Conservation (phyloP, 768 basidiomycete species). For the Gelatoporia subvermispora region DNA sequence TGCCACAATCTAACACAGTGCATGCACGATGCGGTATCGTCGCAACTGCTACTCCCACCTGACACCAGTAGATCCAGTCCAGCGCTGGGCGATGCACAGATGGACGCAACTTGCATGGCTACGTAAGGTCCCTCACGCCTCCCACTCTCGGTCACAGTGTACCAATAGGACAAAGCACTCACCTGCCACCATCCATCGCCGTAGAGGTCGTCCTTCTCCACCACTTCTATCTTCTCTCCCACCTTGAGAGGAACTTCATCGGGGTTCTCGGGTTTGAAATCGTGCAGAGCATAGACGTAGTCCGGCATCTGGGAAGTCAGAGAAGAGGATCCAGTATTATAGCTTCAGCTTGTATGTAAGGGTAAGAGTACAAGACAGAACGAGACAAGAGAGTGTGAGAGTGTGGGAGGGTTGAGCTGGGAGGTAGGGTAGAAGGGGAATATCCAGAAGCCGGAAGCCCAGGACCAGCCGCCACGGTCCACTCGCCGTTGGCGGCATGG, state of each 20-base stretch:
- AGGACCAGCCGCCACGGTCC: no score
- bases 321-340: neutral
- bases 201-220: slow-evolving; percentile 92
- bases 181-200: slow-evolving; percentile 97
- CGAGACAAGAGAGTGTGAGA: slow-evolving; percentile 5
- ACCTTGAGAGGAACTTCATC: slow-evolving; percentile 86
- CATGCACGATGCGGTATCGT: no score
- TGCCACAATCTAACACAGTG: no score
- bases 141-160: neutral
- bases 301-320: slow-evolving; percentile 53
- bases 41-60: no score
- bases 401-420: slow-evolving; percentile 3
- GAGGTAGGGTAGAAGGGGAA: slow-evolving; percentile 2
- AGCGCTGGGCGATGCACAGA: no score
- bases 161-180: slow-evolving; percentile 24
- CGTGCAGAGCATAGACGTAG: slow-evolving; percentile 85
- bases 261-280: slow-evolving; percentile 87
- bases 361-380: slow-evolving; percentile 1
- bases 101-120: neutral
- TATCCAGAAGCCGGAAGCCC: no score
- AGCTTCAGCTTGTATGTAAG: neutral
- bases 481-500: no score
- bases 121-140: neutral
- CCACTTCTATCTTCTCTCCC: slow-evolving; percentile 82
- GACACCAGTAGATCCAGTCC: no score